Evolutionary conservation across 176 grass and related monocot species (phyloP), one percentile per base, ranked within the genome.

Genomic region (Avena atlantica): DNA sequence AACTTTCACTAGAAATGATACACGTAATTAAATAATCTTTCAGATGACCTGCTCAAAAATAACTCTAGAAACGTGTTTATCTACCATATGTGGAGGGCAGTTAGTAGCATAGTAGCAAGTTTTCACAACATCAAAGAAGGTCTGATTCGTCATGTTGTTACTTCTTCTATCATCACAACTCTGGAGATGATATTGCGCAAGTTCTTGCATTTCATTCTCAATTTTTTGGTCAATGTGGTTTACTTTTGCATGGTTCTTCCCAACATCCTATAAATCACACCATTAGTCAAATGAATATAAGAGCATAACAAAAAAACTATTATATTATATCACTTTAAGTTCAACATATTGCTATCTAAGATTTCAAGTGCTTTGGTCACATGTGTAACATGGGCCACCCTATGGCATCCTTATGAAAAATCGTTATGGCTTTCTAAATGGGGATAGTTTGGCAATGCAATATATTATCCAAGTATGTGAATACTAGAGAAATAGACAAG

Each of bases 101-200:
- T 79, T 85, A 11, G 25, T 16, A 84, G 57, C 76, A 58, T 89
- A 94, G 61, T 85, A 94, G 27, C 78, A 87, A 12, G 81, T 89
- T 87, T 71, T 89, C 1, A 86, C 78, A 21, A 91, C 73, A 17
- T 51, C 16, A 17, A 91, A 71, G 20, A 87, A 80, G 25, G 92
- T 89, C 21, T 87, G 65, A 58, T 80, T 94, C 8, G 78, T 89
- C 59, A 3, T 36, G 40, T 47, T 53, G 50, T 45, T 47, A 56
- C 5, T 52, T n/a, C 15, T 59, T 74, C 27, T 34, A 9, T 74
- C 78, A 64, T 84, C 48, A 0, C 65, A 67, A 8, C 29, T 65
- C 5, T 62, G 47, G 8, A 93, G 88, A 4, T 87, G 20, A 79
- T 58, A 79, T 48, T 83, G 77, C 6, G 58, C 50, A 44, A 94